Conservation (phyloP, 2,329 filamentous ascomycete genomes). For the Talaromyces albobiverticillius region DNA sequence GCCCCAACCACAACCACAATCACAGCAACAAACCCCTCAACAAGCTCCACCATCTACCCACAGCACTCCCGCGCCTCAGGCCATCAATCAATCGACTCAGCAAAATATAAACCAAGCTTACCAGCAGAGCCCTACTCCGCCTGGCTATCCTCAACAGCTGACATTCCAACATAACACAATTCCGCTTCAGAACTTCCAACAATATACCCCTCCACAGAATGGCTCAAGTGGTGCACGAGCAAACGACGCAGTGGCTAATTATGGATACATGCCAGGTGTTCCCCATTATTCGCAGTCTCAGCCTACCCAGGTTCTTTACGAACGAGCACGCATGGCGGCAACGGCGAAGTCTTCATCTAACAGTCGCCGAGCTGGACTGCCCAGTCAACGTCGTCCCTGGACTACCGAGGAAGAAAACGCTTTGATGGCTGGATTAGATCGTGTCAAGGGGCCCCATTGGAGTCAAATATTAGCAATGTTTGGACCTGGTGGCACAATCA, state of each 20-base stretch:
- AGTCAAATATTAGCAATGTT: constrained; percentile 85
- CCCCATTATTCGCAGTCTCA: constrained; percentile 48
- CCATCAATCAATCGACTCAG: constrained; percentile 23
- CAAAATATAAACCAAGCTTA: constrained; percentile 27
- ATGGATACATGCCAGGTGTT: constrained; percentile 45
- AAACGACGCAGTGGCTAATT: constrained; percentile 35
- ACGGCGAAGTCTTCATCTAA: constrained; percentile 55
- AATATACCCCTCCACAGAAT: constrained; percentile 20
- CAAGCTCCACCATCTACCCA: constrained; percentile 26
- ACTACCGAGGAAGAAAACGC: constrained; percentile 86
- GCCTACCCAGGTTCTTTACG: constrained; percentile 57
- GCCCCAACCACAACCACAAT: constrained; percentile 28
- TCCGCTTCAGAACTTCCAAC: constrained; percentile 42
- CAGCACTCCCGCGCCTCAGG: constrained; percentile 33
- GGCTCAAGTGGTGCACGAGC: constrained; percentile 25
- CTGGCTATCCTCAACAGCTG: constrained; percentile 33
- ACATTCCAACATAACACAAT: constrained; percentile 35
- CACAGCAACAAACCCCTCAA: constrained; percentile 24
- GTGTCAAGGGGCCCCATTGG: constrained; percentile 90
- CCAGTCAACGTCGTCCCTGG: constrained; percentile 72
- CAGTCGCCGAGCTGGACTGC: constrained; percentile 51
- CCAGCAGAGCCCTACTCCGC: constrained; percentile 34
- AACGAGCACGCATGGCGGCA: constrained; percentile 55
- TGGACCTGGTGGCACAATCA: constrained; percentile 74
- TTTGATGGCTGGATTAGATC: constrained; percentile 81